Evolutionary conservation across 257 asterid species (phyloP), one percentile per base, ranked within the genome.

Genomic region (Nicotiana sylvestris): DNA sequence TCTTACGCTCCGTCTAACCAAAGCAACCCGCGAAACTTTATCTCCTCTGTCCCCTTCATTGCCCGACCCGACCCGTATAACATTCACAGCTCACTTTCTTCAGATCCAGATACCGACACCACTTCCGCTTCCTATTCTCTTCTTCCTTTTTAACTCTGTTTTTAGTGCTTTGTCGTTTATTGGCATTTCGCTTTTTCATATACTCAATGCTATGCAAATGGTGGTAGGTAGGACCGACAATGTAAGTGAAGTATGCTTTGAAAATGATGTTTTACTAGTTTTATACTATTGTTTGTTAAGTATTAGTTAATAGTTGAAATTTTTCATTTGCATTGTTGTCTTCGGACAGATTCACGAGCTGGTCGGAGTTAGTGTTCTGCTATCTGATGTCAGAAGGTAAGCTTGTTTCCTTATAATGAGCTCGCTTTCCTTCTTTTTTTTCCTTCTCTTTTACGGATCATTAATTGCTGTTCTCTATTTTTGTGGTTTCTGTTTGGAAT

Each of bases 21-120:
- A 92, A 92, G 94, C 90, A 86, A 90, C 89, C 93, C 88, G 88
- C 76, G 61, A 12, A 39, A 18, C 55, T 67, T 53, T 64, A 55
- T 80, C 33, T 81, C 29, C 53, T 4, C 43, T 35, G 46, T 27
- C 62, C 29, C 70, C 6, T 37, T 77, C 76, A 67, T 35, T 65
- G 62, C 85, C 90, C 91, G 88, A 83, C 80, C 89, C 88, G 78
- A 66, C 84, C 78, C 76, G 62, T 33, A 11, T 21, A 46, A 3
- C 15, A 9, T 72, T 68, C 39, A 84, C 69, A 81, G 9, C 35
- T 32, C 62, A 13, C 69, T 62, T 8, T 77, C 64, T 81, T 30
- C 57, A 81, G 62, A 77, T 32, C 80, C 69, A 55, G 64, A 33
- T 53, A 84, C 85, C 30, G 55, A 68, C 84, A 43, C 81, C 81